Evolutionary conservation across 2,329 filamentous ascomycete genomes (phyloP).

Genomic region (Fusarium kyushuense): DNA sequence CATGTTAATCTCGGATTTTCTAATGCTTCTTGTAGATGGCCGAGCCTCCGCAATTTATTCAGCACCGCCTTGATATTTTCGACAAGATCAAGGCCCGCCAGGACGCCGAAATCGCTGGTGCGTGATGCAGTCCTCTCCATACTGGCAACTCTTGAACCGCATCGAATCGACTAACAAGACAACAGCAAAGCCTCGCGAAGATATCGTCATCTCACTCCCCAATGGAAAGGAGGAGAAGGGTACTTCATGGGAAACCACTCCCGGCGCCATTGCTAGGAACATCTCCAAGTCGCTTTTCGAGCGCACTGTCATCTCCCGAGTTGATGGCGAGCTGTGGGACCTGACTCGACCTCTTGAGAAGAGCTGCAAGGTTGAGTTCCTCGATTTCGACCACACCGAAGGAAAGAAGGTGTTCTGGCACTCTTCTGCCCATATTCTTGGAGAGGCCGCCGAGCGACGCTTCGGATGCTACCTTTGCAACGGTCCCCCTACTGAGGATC

Average conservation of each 20-base stretch:
- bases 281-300: constrained; percentile 89
- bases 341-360: constrained; percentile 89
- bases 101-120: constrained; percentile 75
- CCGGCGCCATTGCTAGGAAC: constrained; percentile 78
- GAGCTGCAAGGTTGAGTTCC: constrained; percentile 84
- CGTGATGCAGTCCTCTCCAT: constrained; percentile 36
- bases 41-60: constrained; percentile 78
- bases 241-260: constrained; percentile 92
- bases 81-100: constrained; percentile 88
- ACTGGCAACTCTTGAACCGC: constrained; percentile 6
- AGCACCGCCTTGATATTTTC: constrained; percentile 87
- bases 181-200: constrained; percentile 74
- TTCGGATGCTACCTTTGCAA: constrained; percentile 95
- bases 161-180: constrained; percentile 41
- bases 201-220: constrained; percentile 79
- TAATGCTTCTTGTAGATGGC: constrained; percentile 51
- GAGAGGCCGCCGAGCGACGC: constrained; percentile 89
- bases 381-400: constrained; percentile 76
- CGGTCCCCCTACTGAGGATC: constrained; percentile 87
- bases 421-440: constrained; percentile 94
- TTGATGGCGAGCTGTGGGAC: constrained; percentile 92
- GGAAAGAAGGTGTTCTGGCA: constrained; percentile 98
- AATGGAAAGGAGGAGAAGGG: constrained; percentile 79
- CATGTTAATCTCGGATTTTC: constrained; percentile 24
- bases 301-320: constrained; percentile 85